Conservation (phyloP, 1,139 yeast genomes). For the Williopsis jadinii region DNA sequence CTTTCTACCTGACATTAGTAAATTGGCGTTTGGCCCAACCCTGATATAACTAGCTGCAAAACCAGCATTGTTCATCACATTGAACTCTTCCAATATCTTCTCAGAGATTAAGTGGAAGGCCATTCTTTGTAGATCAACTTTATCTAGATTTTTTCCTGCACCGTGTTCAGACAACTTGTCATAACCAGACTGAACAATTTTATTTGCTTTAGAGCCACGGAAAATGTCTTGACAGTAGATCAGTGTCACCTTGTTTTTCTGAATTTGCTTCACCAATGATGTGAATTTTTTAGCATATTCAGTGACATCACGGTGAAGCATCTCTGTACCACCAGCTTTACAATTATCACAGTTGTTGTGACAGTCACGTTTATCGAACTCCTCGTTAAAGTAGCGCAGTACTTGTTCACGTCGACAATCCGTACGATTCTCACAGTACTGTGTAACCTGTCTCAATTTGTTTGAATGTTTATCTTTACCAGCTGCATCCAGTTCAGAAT, state of each 20-base stretch:
- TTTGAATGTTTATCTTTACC: conserved; percentile 74
- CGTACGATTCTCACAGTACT: conserved; percentile 84
- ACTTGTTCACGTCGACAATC: conserved; percentile 91
- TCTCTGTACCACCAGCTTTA: conserved; percentile 37
- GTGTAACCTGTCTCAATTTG: conserved; percentile 76
- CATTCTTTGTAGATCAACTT: conserved; percentile 70
- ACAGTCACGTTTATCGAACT: conserved; percentile 63
- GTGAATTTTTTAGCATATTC: conserved; percentile 53
- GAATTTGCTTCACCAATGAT: conserved; percentile 48
- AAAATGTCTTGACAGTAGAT: conserved; percentile 79
- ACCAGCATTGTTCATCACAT: conserved; percentile 65
- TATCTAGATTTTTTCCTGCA: conserved; percentile 52
- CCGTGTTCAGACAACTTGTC: conserved; percentile 60
- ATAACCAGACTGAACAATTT: conserved; percentile 58
- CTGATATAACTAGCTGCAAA: conserved; percentile 73
- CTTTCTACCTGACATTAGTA: conserved; percentile 38
- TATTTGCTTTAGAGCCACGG: conserved; percentile 64
- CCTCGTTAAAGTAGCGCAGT: conserved; percentile 82
- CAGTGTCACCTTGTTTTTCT: conserved; percentile 60
- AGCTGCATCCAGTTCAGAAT: conserved; percentile 53
- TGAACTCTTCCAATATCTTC: conserved; percentile 64
- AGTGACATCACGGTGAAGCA: conserved; percentile 65
- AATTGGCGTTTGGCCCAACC: conserved; percentile 46
- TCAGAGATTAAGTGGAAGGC: conserved; percentile 70
- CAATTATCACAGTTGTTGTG: conserved; percentile 83